Percentiles rank a stretch among this genome's conserved stretches.
phyloP scores from a whole-genome alignment of 2,329 filamentous ascomycete species.

The Trichophyton schoenleinii region DNA sequence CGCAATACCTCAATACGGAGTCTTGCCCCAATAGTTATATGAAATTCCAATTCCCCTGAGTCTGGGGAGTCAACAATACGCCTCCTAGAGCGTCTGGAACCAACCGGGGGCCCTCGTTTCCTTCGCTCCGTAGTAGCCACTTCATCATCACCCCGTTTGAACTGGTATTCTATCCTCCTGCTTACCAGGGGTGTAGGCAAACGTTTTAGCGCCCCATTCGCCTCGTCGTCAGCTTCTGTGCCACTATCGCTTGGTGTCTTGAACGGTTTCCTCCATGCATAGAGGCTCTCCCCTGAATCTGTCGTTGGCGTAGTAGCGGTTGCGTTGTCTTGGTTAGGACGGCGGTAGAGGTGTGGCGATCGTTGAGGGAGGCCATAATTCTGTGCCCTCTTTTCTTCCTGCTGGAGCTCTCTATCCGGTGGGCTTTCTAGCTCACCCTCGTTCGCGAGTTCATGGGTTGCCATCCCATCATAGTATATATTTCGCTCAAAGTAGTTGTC shows the following conservation, averaged over 20 bases:
- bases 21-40: slow-evolving; percentile 19
- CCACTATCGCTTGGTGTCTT: slow-evolving; percentile 71
- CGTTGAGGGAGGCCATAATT: not conserved
- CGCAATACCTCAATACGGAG: slow-evolving; percentile 32
- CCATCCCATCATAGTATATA: slow-evolving; percentile 6
- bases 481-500: not conserved
- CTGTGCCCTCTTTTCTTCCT: not conserved
- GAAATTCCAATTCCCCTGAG: slow-evolving; percentile 16
- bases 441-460: slow-evolving; percentile 2
- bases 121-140: not conserved
- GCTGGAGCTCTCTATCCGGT: not conserved
- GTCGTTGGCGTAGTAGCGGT: not conserved
- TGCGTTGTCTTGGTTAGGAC: not conserved
- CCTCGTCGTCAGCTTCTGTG: slow-evolving; percentile 90
- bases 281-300: slow-evolving; percentile 18
- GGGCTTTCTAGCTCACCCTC: not conserved
- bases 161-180: not conserved
- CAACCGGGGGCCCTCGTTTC: not conserved
- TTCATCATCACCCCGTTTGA: not conserved
- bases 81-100: not conserved
- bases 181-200: slow-evolving; percentile 57
- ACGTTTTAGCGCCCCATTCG: slow-evolving; percentile 60
- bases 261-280: slow-evolving; percentile 7
- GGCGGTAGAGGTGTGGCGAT: not conserved
- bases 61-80: slow-evolving; percentile 8